These are phyloP conservation scores for Allomyces macrogynus DNA, from an alignment of 192 early-diverging fungal genomes.

Conservation along the genomic window DNA sequence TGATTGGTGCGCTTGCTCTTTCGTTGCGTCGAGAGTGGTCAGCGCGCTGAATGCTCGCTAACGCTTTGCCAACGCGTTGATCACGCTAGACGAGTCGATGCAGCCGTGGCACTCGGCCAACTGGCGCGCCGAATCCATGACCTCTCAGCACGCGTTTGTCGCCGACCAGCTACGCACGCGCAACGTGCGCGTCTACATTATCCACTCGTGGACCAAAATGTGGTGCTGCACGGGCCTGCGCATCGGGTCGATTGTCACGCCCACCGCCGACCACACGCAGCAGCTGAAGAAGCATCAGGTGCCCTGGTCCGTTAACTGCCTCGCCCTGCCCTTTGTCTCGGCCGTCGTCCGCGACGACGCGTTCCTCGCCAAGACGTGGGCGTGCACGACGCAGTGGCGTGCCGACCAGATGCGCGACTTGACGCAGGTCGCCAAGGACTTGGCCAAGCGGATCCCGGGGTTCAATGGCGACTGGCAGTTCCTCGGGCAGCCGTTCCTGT, in stretches of 20 bases:
- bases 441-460: not conserved
- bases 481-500: slow-evolving; percentile 53
- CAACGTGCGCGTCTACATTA: slow-evolving; percentile 59
- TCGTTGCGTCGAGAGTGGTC: too few relatives aligned
- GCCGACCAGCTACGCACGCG: slow-evolving; percentile 32
- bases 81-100: slow-evolving; percentile 89
- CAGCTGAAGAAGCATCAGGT: slow-evolving; percentile 62
- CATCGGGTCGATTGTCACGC: slow-evolving; percentile 69
- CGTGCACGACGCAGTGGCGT: slow-evolving; percentile 47
- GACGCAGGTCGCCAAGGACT: slow-evolving; percentile 3
- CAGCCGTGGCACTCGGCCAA: slow-evolving; percentile 72
- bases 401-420: slow-evolving; percentile 25
- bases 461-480: slow-evolving; percentile 29
- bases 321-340: slow-evolving; percentile 63
- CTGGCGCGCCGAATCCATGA: slow-evolving; percentile 66
- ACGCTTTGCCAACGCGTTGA: too few relatives aligned
- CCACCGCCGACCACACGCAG: slow-evolving; percentile 48
- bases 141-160: slow-evolving; percentile 46
- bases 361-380: slow-evolving; percentile 62
- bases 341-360: slow-evolving; percentile 45
- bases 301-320: slow-evolving; percentile 82
- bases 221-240: slow-evolving; percentile 85
- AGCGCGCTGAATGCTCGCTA: too few relatives aligned
- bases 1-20: slow-evolving; percentile 37
- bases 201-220: slow-evolving; percentile 88